Base-by-base conservation (phyloP, 306 rosid genomes). In the Hippophae tibetana region DNA sequence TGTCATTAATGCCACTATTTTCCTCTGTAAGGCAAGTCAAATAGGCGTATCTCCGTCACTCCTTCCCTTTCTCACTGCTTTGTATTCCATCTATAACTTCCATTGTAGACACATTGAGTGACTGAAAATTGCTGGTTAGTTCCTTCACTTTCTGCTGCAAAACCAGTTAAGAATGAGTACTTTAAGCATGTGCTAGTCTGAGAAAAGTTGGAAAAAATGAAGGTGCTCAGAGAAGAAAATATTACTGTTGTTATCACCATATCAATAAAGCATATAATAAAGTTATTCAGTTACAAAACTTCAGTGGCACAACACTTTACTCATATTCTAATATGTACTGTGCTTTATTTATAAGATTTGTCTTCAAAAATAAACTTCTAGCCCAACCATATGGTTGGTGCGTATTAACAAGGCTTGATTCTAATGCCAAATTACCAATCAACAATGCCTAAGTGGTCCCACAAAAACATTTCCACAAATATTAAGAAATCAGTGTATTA, bases 111-210 rank as follows among this genome's bases (percentile, higher is more conserved):
- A 79, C 45, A 53, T 74, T 78, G 52, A 79, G 60, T 26, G 83
- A 72, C 68, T 79, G 85, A 49, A 83, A 61, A 54, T 73, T 54
- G 65, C 68, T 58, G 7, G 82, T 68, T 70, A 87, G 52, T 43
- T 74, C 79, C 41, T 75, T 82, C 66, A 78, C 54, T 48, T 84
- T 61, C 42, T 69, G 82, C 87, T 76, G 84, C 71, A 56, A 78
- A 5, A 54, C 27, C 50, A 44, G 54, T 26, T 44, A 9, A 12
- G 56, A 44, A 25, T 46, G 48, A 13, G 45, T 3, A 60, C 8
- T 45, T 6, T 27, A 11, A 5, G 47, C 42, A 7, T 27, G 25
- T 47, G 47, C 2, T 10, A 40, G 43, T 10, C 10, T 31, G 6
- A 4, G 3, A 43, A n/a, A 27, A 51, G 5, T 18, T 18, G 7